Evolutionary conservation across 1,284 basidiomycete species (phyloP), one percentile per base, ranked within the genome.

Genomic region (Cutaneotrichosporon curvatum): DNA sequence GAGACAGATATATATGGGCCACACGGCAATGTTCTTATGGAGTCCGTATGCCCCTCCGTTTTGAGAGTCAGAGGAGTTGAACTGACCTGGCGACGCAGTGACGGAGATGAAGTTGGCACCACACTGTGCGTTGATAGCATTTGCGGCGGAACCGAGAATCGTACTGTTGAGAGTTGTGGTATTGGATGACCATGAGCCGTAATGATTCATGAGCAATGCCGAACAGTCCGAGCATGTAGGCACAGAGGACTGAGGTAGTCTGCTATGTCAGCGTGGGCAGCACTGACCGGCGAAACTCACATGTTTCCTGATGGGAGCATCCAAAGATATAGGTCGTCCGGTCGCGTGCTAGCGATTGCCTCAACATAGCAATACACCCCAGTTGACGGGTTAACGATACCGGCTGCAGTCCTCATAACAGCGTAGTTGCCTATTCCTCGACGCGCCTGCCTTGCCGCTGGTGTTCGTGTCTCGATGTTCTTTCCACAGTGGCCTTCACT

Each of bases 241-340:
- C 18, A 34, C 58, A 14, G 61, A 58, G 16, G 61, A 55, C 42
- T 25, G 14, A 14, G 20, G 16, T 22, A 21, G 4, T 22, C 2
- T 3, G 15, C 12, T n/a, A 32, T 16, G 8, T 3, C 32, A 21
- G 21, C 4, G 12, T n/a, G n/a, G n/a, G n/a, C n/a, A n/a, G n/a
- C n/a, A n/a, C n/a, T n/a, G n/a, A n/a, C n/a, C n/a, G n/a, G n/a
- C n/a, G n/a, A n/a, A 7, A 65, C 68, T 63, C 47, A 71, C 69
- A 63, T 49, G 21, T 61, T 65, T 2, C 67, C 68, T 3, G 55
- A 51, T 3, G 68, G 59, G 4, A 72, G 41, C 20, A 46, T 53
- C 63, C 67, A 72, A 2, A 72, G 50, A 45, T 71, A 72, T 41
- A 63, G 47, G 52, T 72, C 70, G 44, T 70, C 69, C n/a, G 68